Evolutionary conservation across 1,284 basidiomycete species (phyloP).

Genomic region (Malassezia arunalokei): DNA sequence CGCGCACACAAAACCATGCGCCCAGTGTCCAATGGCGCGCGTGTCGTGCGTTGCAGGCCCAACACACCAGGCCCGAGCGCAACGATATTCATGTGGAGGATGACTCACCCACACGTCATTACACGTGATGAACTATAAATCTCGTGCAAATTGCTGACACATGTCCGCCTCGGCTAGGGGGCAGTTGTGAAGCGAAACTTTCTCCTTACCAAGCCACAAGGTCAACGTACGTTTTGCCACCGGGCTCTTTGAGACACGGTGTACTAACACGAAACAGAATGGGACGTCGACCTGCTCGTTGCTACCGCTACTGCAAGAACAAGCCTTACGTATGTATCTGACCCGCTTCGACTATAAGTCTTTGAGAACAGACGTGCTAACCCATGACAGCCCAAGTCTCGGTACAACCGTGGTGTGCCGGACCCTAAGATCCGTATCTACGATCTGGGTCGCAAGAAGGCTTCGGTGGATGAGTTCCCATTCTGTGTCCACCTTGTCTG

Average conservation of each 20-base stretch:
- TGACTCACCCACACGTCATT: background rate
- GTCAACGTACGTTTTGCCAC: conserved; percentile 8
- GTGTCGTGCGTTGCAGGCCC: background rate
- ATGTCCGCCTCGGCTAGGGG: background rate
- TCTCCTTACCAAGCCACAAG: background rate
- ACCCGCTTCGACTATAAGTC: conserved; percentile 1
- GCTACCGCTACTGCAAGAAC: conserved; percentile 47
- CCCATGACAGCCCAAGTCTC: conserved; percentile 36
- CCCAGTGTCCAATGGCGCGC: background rate
- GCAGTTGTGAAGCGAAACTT: background rate
- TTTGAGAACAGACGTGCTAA: conserved; percentile 1
- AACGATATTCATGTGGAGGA: background rate
- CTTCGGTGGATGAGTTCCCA: conserved; percentile 84
- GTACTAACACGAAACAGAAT: conserved; percentile 5
- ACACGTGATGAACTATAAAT: conserved; percentile 7
- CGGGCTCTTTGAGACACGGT: background rate
- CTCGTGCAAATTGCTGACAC: background rate
- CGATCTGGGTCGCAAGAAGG: conserved; percentile 88
- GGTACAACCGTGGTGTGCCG: conserved; percentile 77
- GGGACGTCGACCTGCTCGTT: conserved; percentile 30
- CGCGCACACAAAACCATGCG: background rate
- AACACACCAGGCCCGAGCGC: conserved; percentile 5
- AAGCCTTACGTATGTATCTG: conserved; percentile 25
- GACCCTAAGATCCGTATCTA: conserved; percentile 47
- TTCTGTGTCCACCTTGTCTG: conserved; percentile 74